These are phyloP conservation scores for Botrytis aclada DNA, from an alignment of 2,329 filamentous ascomycete genomes.

Conservation along the genomic window DNA sequence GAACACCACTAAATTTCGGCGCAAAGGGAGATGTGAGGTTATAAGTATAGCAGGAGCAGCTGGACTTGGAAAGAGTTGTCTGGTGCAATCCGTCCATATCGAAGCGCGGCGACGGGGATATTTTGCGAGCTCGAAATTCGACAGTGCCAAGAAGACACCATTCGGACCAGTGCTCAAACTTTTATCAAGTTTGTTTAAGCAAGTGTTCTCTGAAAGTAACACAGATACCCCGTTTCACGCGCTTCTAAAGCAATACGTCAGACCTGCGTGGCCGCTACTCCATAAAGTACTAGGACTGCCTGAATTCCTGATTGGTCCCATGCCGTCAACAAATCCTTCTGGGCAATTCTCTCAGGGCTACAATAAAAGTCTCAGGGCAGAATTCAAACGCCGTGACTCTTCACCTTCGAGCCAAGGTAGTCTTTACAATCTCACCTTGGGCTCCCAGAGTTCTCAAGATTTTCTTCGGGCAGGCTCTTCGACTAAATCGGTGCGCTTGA, in stretches of 20 bases:
- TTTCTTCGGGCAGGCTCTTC: slow-evolving; percentile 57
- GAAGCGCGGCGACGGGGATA: slow-evolving; percentile 61
- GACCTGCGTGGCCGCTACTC: slow-evolving; percentile 62
- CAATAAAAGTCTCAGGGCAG: slow-evolving; percentile 34
- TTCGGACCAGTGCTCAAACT: slow-evolving; percentile 63
- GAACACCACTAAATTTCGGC: slow-evolving; percentile 51
- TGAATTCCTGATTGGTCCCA: slow-evolving; percentile 62
- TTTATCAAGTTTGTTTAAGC: slow-evolving; percentile 64
- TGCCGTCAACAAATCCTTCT: slow-evolving; percentile 17
- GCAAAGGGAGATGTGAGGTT: slow-evolving; percentile 62
- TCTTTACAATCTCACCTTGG: slow-evolving; percentile 34
- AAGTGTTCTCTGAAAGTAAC: slow-evolving; percentile 64
- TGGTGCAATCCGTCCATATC: slow-evolving; percentile 60
- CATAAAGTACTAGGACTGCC: slow-evolving; percentile 60
- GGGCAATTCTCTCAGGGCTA: slow-evolving; percentile 30
- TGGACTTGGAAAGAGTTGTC: slow-evolving; percentile 63
- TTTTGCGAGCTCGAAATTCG: slow-evolving; percentile 64
- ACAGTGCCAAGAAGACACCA: slow-evolving; percentile 56
- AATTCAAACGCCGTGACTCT: slow-evolving; percentile 31
- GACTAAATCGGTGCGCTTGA: slow-evolving; percentile 68
- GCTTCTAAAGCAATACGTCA: slow-evolving; percentile 58
- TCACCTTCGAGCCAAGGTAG: slow-evolving; percentile 30
- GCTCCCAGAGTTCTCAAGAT: slow-evolving; percentile 55
- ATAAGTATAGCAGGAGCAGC: slow-evolving; percentile 59
- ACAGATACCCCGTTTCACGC: slow-evolving; percentile 63